Conservation (phyloP, 495 filamentous ascomycete species). For the Trichoderma asperelloides region DNA sequence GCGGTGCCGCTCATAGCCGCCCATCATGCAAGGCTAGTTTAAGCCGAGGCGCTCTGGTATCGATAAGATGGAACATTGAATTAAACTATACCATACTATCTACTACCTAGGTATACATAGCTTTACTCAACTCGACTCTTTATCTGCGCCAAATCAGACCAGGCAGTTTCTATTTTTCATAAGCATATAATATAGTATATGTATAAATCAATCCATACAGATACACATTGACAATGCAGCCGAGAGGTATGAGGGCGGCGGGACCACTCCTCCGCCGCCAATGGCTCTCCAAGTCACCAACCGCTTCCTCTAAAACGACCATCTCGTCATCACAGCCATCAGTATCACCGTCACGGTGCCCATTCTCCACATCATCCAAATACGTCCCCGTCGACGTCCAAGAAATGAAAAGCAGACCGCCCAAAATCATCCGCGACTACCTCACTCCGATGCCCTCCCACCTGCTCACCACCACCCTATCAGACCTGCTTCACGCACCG, state of each 20-base stretch:
- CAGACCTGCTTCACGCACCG: slow-evolving; percentile 43
- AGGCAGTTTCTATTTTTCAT: too few relatives aligned
- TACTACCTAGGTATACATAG: background rate
- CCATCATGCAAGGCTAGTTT: too few relatives aligned
- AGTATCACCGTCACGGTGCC: background rate
- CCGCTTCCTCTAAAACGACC: background rate
- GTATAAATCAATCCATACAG: too few relatives aligned
- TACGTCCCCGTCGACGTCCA: background rate
- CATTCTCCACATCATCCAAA: background rate
- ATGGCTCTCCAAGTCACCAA: background rate
- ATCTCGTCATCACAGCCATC: background rate
- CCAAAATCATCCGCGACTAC: slow-evolving; percentile 54
- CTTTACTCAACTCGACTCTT: background rate
- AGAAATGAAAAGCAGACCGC: slow-evolving; percentile 26
- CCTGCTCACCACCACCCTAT: slow-evolving; percentile 55
- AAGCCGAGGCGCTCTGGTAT: background rate
- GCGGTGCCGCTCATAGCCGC: slow-evolving; percentile 3
- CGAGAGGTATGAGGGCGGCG: background rate
- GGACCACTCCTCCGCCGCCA: background rate
- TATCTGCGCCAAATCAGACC: too few relatives aligned
- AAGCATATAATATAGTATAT: too few relatives aligned
- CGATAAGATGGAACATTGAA: background rate
- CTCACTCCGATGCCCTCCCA: slow-evolving; percentile 55
- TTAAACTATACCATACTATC: background rate
- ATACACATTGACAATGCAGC: background rate